These are phyloP conservation scores for Triticum timopheevii DNA, from an alignment of 176 grass and related monocot species.

Conservation along the genomic window DNA sequence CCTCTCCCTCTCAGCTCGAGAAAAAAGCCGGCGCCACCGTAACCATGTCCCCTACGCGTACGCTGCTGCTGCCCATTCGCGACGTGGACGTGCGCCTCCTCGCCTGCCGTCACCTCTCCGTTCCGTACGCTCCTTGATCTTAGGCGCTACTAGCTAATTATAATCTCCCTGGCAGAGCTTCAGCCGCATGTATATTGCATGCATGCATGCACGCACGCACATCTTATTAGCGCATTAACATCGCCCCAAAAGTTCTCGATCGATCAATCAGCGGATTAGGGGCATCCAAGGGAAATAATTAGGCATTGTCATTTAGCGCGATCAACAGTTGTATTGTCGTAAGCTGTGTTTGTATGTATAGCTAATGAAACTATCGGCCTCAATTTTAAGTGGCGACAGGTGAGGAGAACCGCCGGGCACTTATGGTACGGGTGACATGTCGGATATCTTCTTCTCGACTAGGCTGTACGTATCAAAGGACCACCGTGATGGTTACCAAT, in stretches of 20 bases:
- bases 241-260: neutral
- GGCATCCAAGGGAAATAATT: neutral
- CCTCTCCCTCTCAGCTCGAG: neutral
- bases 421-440: constrained; percentile 24
- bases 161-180: neutral
- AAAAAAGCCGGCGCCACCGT: constrained; percentile 41
- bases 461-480: neutral
- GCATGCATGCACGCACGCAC: neutral
- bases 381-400: neutral
- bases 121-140: constrained; percentile 11
- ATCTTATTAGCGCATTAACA: neutral
- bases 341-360: neutral
- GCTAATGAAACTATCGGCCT: neutral
- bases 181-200: neutral
- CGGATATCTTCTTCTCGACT: constrained; percentile 14
- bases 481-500: neutral
- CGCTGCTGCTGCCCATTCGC: constrained; percentile 23
- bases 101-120: neutral
- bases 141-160: neutral
- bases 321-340: neutral
- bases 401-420: neutral
- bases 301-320: neutral
- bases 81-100: constrained; percentile 41
- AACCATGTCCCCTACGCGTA: constrained; percentile 25
- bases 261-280: neutral